Conservation (phyloP, 495 filamentous ascomycete genomes). For the Aspergillus asperescens region DNA sequence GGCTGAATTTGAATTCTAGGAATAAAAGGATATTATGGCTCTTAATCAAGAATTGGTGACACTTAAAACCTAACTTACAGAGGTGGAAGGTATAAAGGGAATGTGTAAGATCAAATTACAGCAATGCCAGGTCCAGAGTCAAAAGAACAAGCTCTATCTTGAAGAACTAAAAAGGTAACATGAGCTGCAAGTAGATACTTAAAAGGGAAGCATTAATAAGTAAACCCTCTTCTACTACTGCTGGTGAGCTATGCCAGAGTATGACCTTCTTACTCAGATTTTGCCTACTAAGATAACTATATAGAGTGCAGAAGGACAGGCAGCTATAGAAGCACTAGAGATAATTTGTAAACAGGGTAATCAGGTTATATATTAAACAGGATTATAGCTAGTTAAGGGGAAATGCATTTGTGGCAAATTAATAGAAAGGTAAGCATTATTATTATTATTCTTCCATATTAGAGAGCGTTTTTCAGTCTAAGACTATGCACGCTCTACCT, state of each 20-base stretch:
- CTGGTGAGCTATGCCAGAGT: slow-evolving; percentile 12
- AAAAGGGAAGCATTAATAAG: neutral
- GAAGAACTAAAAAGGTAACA: neutral
- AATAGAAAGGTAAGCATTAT: slow-evolving; percentile 2
- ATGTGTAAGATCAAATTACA: neutral
- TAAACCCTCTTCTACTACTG: slow-evolving; percentile 14
- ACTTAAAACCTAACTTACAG: neutral
- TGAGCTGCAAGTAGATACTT: neutral
- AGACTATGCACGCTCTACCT: too few species aligned
- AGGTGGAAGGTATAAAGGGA: neutral
- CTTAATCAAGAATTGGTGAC: neutral
- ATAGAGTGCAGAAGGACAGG: slow-evolving; percentile 1
- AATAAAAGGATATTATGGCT: slow-evolving; percentile 3
- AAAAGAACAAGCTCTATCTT: neutral
- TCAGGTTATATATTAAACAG: slow-evolving; percentile 3
- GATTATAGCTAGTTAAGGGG: neutral
- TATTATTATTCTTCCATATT: too few species aligned
- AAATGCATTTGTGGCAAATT: slow-evolving; percentile 10
- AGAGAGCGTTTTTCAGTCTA: too few species aligned
- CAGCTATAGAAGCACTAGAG: slow-evolving; percentile 8
- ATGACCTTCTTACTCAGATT: slow-evolving; percentile 8
- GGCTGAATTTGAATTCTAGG: slow-evolving; percentile 11
- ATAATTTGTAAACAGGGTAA: slow-evolving; percentile 5
- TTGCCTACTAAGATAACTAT: slow-evolving; percentile 3
- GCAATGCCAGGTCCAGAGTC: neutral